Conservation (phyloP, 2,329 filamentous ascomycete species). For the Aspergillus spinulosporus region DNA sequence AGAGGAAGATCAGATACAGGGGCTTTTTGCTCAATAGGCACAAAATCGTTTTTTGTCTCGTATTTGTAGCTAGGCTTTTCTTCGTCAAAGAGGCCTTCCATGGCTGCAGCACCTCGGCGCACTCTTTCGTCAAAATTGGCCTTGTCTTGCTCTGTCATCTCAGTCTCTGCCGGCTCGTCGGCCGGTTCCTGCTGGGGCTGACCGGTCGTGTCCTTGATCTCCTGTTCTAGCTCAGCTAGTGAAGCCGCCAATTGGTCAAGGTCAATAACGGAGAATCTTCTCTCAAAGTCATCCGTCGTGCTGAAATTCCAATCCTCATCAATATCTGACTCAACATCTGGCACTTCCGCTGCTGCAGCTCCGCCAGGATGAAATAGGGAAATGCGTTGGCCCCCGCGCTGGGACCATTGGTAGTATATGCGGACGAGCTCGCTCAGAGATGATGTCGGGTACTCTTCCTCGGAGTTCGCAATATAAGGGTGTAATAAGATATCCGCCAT, state of each 20-base stretch:
- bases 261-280: constrained; percentile 50
- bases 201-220: constrained; percentile 34
- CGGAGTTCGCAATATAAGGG: constrained; percentile 45
- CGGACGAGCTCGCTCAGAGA: constrained; percentile 48
- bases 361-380: constrained; percentile 63
- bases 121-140: constrained; percentile 59
- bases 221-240: constrained; percentile 46
- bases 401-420: constrained; percentile 52
- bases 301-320: constrained; percentile 66
- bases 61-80: constrained; percentile 59
- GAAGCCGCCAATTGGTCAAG: constrained; percentile 50
- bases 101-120: constrained; percentile 55
- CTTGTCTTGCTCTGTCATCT: constrained; percentile 47
- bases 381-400: constrained; percentile 49
- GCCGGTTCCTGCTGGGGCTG: constrained; percentile 28
- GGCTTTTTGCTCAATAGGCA: constrained; percentile 45
- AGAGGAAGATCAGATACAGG: constrained; percentile 57
- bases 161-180: constrained; percentile 33
- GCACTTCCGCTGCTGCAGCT: constrained; percentile 56
- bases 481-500: constrained; percentile 51
- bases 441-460: constrained; percentile 46
- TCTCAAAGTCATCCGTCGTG: constrained; percentile 62
- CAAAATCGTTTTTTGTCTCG: constrained; percentile 53
- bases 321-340: constrained; percentile 42
- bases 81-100: constrained; percentile 60